A percentile compares a stretch with the other conserved stretches of the same genome.
Evolutionary conservation across 352 stramenopile species (phyloP).

Genomic region (Globisporangium sylvaticum): DNA sequence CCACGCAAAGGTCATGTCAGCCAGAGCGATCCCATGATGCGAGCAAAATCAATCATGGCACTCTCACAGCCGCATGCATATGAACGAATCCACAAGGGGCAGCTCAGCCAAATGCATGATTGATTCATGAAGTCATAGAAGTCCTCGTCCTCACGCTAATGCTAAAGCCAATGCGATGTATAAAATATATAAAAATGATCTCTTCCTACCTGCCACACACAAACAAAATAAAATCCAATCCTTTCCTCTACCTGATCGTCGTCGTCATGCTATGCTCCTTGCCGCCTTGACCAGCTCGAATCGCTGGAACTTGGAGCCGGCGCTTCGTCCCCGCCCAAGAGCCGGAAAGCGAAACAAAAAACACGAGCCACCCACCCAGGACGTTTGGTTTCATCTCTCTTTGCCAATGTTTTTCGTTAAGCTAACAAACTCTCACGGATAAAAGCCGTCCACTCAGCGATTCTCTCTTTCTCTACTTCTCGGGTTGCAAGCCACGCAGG

Average conservation of each 20-base stretch:
- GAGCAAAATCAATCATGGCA: background rate
- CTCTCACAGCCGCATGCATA: background rate
- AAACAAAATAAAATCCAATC: background rate
- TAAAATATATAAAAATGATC: background rate
- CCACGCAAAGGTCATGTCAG: background rate
- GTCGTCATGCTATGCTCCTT: background rate
- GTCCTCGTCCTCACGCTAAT: background rate
- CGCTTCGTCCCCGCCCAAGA: background rate
- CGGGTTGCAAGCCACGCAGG: background rate
- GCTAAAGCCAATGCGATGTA: background rate
- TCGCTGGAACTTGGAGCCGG: background rate
- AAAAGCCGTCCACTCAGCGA: conserved; percentile 32
- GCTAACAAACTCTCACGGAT: conserved; percentile 34
- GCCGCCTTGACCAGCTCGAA: background rate
- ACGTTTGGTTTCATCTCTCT: conserved; percentile 45
- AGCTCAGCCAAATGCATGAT: background rate
- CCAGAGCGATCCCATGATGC: background rate
- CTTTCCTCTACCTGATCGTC: background rate
- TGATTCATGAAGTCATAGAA: background rate
- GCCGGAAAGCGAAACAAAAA: conserved; percentile 2
- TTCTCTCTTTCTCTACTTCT: conserved; percentile 51
- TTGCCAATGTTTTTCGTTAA: conserved; percentile 55
- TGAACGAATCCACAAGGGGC: background rate
- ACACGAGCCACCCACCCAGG: conserved; percentile 1
- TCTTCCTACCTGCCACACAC: background rate